Evolutionary conservation across 2,329 filamentous ascomycete species (phyloP), one percentile per base, ranked within the genome.

Genomic region (Pestalotiopsis fici): DNA sequence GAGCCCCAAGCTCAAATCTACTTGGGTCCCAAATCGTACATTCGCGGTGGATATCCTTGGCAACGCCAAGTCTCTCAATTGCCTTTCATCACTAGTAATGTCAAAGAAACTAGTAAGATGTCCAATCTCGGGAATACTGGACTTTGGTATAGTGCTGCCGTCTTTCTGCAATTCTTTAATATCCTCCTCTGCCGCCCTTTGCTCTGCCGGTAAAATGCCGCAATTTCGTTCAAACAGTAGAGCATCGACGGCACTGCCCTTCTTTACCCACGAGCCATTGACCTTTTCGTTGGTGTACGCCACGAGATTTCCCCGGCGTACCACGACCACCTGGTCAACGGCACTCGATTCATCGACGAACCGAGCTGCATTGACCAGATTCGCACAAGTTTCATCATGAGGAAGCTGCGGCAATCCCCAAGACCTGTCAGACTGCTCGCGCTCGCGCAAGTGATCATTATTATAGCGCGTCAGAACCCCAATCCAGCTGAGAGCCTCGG

Each of bases 381-480:
- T 83, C 2, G 55, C 70, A 56, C 81, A 85, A 28, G 82, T 83
- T 66, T 83, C 83, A 63, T 85, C 80, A 64, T 86, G 83, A n/a
- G n/a, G n/a, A n/a, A n/a, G n/a, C n/a, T n/a, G n/a, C n/a, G n/a
- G n/a, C n/a, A n/a, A n/a, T n/a, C n/a, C n/a, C n/a, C n/a, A n/a
- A n/a, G n/a, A n/a, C n/a, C n/a, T n/a, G n/a, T n/a, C n/a, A n/a
- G n/a, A n/a, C n/a, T n/a, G n/a, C n/a, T n/a, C n/a, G n/a, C n/a
- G n/a, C 72, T 82, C 81, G 0, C 78, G 77, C 66, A 78, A 59
- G 13, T 69, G 71, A 65, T 76, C 74, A 66, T 82, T 76, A 68
- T 75, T 76, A 68, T 75, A 85, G 35, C 83, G 74, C 4, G 78
- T 75, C 69, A 84, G 64, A 21, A 83, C 78, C 4, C 83, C 83